Evolutionary conservation across 495 filamentous ascomycete genomes (phyloP).

Genomic region (Aspergillus cavernicola): DNA sequence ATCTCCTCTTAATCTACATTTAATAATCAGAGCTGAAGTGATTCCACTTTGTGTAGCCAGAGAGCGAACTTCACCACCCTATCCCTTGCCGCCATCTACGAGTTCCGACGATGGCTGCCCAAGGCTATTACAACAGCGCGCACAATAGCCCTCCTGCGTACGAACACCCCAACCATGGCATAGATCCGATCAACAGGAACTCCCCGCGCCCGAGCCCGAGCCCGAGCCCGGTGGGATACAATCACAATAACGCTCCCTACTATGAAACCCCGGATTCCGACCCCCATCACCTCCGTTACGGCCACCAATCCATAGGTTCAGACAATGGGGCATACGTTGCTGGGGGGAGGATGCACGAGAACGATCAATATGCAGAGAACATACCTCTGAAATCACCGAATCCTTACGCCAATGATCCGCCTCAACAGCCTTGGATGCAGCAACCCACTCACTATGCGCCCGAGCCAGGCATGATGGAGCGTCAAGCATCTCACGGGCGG

Average conservation of each 20-base stretch:
- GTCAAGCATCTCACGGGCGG: constrained; percentile 16
- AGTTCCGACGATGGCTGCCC: constrained; percentile 66
- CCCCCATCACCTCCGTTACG: constrained; percentile 37
- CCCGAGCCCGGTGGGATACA: constrained; percentile 24
- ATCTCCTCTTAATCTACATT: background rate
- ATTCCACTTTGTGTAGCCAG: too few species aligned
- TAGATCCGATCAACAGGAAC: constrained; percentile 28
- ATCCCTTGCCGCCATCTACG: constrained; percentile 6
- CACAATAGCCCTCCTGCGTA: constrained; percentile 44
- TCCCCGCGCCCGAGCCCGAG: constrained; percentile 19
- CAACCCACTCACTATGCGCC: constrained; percentile 42
- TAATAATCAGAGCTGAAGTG: background rate
- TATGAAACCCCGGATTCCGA: constrained; percentile 24
- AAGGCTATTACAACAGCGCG: constrained; percentile 70
- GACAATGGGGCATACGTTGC: constrained; percentile 31
- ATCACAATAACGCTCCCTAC: constrained; percentile 25
- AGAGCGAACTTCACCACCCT: background rate
- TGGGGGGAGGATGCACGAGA: constrained; percentile 33
- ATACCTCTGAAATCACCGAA: constrained; percentile 45
- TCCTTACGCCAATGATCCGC: constrained; percentile 28
- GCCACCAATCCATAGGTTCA: constrained; percentile 39
- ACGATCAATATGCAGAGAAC: constrained; percentile 48
- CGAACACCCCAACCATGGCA: constrained; percentile 29
- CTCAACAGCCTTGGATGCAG: constrained; percentile 36
- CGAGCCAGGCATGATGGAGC: constrained; percentile 26